These are phyloP conservation scores for Rhodotorula toruloides DNA, from an alignment of 768 basidiomycete species.

Conservation along the genomic window DNA sequence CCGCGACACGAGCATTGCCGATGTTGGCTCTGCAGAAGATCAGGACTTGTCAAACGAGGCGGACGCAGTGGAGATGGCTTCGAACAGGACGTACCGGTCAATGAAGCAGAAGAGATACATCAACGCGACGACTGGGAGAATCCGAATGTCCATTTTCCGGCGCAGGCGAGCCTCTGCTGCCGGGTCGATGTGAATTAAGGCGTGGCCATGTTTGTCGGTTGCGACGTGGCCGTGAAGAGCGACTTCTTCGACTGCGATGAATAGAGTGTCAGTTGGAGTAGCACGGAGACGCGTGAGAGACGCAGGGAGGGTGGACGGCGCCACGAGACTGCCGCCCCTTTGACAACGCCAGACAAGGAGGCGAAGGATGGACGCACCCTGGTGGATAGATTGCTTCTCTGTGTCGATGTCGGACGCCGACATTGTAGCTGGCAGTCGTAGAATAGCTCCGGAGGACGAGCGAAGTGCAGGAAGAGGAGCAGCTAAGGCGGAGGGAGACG, in stretches of 20 bases:
- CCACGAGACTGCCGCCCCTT: too few relatives aligned
- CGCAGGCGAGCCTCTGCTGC: constrained; percentile 8
- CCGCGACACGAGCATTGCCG: constrained; percentile 38
- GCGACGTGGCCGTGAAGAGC: constrained; percentile 33
- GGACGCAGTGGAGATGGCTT: background rate
- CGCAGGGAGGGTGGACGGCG: too few relatives aligned
- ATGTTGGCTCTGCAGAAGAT: constrained; percentile 6
- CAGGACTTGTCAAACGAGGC: background rate
- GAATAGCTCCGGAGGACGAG: too few relatives aligned
- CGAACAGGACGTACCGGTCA: background rate
- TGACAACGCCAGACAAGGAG: too few relatives aligned
- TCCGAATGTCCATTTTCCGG: constrained; percentile 27
- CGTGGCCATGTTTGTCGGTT: constrained; percentile 33
- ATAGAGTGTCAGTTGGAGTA: too few relatives aligned
- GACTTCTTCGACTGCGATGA: constrained; percentile 23
- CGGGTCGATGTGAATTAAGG: constrained; percentile 19
- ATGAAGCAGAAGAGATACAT: constrained; percentile 32
- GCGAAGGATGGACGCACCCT: too few relatives aligned
- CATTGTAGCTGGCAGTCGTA: too few relatives aligned
- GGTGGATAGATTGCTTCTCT: too few relatives aligned
- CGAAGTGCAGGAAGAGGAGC: too few relatives aligned
- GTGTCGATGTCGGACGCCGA: too few relatives aligned
- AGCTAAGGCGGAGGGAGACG: too few relatives aligned
- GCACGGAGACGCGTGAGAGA: too few relatives aligned
- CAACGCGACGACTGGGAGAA: constrained; percentile 17